Conservation (phyloP, 2,329 filamentous ascomycete species). For the Cladophialophora immunda region DNA sequence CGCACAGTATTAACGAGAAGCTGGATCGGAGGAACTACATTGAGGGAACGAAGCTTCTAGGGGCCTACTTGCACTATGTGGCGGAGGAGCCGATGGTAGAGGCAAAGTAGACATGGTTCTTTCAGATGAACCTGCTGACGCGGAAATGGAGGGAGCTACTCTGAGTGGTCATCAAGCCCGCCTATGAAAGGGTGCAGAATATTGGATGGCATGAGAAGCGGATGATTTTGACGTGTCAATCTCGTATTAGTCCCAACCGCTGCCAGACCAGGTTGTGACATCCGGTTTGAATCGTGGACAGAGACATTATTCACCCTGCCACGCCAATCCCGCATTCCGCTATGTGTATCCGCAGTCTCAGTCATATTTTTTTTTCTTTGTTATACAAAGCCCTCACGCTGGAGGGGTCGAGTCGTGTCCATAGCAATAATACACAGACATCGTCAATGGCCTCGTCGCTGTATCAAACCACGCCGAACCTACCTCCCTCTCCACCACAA, state of each 20-base stretch:
- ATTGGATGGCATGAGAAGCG: neutral
- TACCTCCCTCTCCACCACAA: neutral
- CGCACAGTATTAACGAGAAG: constrained; percentile 99
- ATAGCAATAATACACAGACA: neutral
- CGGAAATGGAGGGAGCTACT: neutral
- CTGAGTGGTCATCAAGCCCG: neutral
- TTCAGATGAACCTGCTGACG: neutral
- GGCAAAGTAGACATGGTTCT: neutral
- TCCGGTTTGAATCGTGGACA: neutral
- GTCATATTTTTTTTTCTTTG: neutral
- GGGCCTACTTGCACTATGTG: constrained; percentile 95
- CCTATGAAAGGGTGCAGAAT: neutral
- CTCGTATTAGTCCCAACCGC: neutral
- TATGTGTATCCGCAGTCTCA: neutral
- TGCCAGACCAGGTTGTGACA: neutral
- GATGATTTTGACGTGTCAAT: neutral
- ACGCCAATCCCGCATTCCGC: neutral
- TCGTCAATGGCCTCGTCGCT: neutral
- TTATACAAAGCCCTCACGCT: neutral
- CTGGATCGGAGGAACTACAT: constrained; percentile 97
- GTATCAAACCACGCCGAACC: neutral
- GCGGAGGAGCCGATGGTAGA: constrained; percentile 77
- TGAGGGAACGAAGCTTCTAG: constrained; percentile 94
- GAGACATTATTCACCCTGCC: neutral
- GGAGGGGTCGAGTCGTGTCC: neutral